Evolutionary conservation across 768 basidiomycete species (phyloP), one percentile per base, ranked within the genome.

Genomic region (Collybia mongolica): DNA sequence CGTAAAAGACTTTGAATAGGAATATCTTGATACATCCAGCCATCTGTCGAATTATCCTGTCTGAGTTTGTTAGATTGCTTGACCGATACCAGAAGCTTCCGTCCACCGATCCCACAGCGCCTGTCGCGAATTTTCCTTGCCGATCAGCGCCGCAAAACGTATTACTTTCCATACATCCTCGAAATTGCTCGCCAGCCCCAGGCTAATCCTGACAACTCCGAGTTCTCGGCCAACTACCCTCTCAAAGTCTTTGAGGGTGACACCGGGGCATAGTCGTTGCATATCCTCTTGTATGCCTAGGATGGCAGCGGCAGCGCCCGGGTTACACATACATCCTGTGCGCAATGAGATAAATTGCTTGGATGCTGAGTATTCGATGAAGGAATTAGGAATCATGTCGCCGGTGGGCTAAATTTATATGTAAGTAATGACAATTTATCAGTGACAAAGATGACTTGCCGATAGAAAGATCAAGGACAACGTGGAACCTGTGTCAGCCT

Each of bases 261-360:
- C 75, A 4, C 85, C 86, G 1, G 74, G 69, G 53, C 75, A 81
- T 0, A 90, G 74, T 12, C 63, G 68, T 5, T 72, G 69, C 88
- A 90, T 91, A 50, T 83, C 75, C 17, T 77, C 72, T 51, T 82
- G 69, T 24, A 90, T 77, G 0, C 83, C 84, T 4, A 91, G 74
- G 14, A 93, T 68, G 4, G 86, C 79, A 1, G 88, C 82, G 0
- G 89, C 87, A 15, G 83, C 90, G 8, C 91, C 91, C 14, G 90
- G 88, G 55, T 93, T 93, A 62, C 91, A 93, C 81, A 92, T 85
- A 64, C 90, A 93, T 0, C 90, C 90, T 2, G 90, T 89, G 38
- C 90, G 83, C 26, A 93, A 67, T 15, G 89, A 90, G 50, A 93
- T 84, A 44, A 75, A 79, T 54, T 79, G 74, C 46, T 66, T 72